Base-by-base conservation (phyloP, 768 basidiomycete species). In the Cubamyces sp. region DNA sequence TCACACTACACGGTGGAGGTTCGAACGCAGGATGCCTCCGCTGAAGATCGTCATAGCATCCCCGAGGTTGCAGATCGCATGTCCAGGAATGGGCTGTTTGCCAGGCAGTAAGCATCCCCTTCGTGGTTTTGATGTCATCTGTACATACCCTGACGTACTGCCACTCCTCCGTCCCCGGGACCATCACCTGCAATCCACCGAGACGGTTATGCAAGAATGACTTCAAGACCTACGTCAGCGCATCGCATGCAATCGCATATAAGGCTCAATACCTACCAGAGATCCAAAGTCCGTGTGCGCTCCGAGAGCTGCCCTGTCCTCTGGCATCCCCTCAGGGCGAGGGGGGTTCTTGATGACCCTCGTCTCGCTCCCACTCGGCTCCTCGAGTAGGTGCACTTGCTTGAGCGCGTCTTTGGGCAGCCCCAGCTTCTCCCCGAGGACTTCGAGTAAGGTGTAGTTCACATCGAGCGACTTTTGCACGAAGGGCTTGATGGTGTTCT, bases 141-240 rank as follows among this genome's bases (percentile, higher is more conserved):
- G 26, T 25, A 25, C 65, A 16, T 30, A 81, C 87, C 80, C 84
- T 84, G 64, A 90, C 77, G 64, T 89, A 90, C 68, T 82, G 82
- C 89, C 89, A 90, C 25, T 79, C 69, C 18, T 86, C 81, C 3
- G 79, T 68, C 18, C 83, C 86, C 0, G 87, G 87, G 0, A 81
- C 80, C 37, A 88, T 75, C 0, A 90, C 88, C 61, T 90, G 89
- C 5, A 91, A 76, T 0, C 89, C 89, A 9, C 89, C 89, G 0
- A 88, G 80, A 3, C 79, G 80, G 69, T 90, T 90, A 66, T 88
- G 85, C 57, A 91, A 76, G 75, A 90, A 85, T 0, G 86, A 85
- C 83, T 87, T 63, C n/a, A 14, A 18, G 15, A 6, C 28, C 11
- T 1, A 16, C 26, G 28, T 28, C 19, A 46, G 19, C 21, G 9